phyloP scores from a whole-genome alignment of 2,329 filamentous ascomycete species.

The Exserohilum turcica region DNA sequence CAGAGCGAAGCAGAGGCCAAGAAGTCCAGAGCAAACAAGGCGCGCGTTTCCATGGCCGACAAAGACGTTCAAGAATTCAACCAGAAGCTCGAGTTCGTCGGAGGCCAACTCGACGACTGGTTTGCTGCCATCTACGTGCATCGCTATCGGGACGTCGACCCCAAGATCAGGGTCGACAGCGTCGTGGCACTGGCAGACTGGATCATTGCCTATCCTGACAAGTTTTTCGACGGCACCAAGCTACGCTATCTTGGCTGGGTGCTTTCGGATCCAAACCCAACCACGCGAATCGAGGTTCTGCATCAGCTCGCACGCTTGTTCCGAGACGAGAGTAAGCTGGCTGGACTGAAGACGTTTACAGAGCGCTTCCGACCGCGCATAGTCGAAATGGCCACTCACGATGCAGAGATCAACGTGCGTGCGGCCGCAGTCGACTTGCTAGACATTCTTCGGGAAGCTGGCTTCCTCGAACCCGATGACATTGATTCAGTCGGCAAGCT shows the following conservation, averaged over 20 bases:
- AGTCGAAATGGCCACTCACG: conserved; percentile 88
- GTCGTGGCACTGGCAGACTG: conserved; percentile 84
- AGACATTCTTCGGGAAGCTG: conserved; percentile 79
- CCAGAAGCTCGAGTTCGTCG: conserved; percentile 70
- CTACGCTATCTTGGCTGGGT: conserved; percentile 95
- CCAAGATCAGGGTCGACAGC: conserved; percentile 86
- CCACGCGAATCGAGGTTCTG: conserved; percentile 82
- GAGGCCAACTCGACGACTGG: conserved; percentile 77
- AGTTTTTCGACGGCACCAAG: conserved; percentile 89
- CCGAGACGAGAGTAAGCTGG: conserved; percentile 77
- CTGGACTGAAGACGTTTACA: conserved; percentile 82
- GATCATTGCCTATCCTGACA: conserved; percentile 82
- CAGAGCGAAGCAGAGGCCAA: conserved; percentile 79
- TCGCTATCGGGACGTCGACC: conserved; percentile 91
- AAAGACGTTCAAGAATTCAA: conserved; percentile 72
- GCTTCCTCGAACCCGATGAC: conserved; percentile 87
- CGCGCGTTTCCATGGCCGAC: conserved; percentile 74
- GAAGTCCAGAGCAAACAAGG: conserved; percentile 76
- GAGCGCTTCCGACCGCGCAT: conserved; percentile 86
- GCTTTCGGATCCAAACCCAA: conserved; percentile 76
- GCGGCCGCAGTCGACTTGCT: conserved; percentile 81
- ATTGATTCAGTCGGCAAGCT: conserved; percentile 86
- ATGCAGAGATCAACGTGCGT: conserved; percentile 80
- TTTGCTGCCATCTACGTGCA: conserved; percentile 95
- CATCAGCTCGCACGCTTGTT: conserved; percentile 82